Percentiles rank a stretch among this genome's conserved stretches.
phyloP scores from a whole-genome alignment of 768 basidiomycete genomes.

The Rhodotorula graminis region DNA sequence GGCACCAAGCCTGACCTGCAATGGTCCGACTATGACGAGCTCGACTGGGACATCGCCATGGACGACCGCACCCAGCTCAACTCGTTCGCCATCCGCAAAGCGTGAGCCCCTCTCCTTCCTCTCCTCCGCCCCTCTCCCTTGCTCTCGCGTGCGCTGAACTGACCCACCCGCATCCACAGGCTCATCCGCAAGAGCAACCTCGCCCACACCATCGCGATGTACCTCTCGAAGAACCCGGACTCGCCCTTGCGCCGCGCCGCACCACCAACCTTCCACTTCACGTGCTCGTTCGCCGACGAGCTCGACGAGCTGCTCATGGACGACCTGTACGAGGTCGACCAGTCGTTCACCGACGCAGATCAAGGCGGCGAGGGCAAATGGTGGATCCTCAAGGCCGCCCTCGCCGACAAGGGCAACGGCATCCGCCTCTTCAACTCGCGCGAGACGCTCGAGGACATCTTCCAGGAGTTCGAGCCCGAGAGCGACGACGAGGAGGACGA shows the following conservation, averaged over 20 bases:
- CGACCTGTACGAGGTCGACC: constrained; percentile 81
- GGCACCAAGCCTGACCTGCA: constrained; percentile 13
- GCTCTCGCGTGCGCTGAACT: background rate
- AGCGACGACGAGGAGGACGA: constrained; percentile 38
- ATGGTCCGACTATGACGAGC: constrained; percentile 36
- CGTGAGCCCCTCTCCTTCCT: constrained; percentile 3
- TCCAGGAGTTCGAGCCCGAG: constrained; percentile 66
- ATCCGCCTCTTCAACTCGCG: constrained; percentile 82
- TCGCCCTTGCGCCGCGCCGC: constrained; percentile 57
- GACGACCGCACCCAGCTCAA: constrained; percentile 11
- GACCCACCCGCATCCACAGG: background rate
- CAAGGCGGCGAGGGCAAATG: constrained; percentile 51
- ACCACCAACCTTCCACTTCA: constrained; percentile 76
- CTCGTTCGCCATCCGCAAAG: constrained; percentile 34
- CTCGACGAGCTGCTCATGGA: constrained; percentile 88
- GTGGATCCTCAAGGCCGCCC: constrained; percentile 97
- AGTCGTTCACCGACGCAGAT: constrained; percentile 54
- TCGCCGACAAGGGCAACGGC: constrained; percentile 94
- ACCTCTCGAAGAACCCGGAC: constrained; percentile 63
- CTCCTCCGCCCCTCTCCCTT: too few species aligned
- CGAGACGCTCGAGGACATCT: constrained; percentile 65
- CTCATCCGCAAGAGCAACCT: constrained; percentile 93
- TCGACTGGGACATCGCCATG: constrained; percentile 32
- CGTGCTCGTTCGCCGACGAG: constrained; percentile 85
- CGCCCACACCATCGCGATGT: constrained; percentile 65